A percentile compares a stretch with the other conserved stretches of the same genome.
Evolutionary conservation across 495 filamentous ascomycete genomes (phyloP).

Genomic region (Gamarada debralockiae): DNA sequence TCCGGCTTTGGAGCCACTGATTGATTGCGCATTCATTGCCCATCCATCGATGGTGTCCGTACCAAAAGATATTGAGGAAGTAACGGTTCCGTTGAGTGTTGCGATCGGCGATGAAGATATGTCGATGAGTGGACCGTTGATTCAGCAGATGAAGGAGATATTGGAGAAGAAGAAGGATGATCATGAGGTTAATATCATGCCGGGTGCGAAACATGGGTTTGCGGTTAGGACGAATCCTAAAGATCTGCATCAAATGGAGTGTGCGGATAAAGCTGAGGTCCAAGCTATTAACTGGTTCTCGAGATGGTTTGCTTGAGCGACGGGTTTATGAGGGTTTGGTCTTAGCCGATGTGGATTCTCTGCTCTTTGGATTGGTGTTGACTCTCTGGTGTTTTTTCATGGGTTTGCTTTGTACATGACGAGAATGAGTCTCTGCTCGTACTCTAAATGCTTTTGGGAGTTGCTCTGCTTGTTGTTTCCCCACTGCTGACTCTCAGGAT

Average conservation of each 20-base stretch:
- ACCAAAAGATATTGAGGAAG: slow-evolving; percentile 49
- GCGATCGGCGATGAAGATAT: slow-evolving; percentile 52
- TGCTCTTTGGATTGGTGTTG: no score
- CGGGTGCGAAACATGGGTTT: slow-evolving; percentile 60
- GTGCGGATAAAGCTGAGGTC: slow-evolving; percentile 41
- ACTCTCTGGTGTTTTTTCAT: no score
- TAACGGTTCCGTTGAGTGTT: slow-evolving; percentile 49
- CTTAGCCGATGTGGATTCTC: background rate
- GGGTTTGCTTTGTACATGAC: no score
- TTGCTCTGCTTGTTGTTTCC: no score
- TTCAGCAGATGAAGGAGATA: slow-evolving; percentile 39
- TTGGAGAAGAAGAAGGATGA: slow-evolving; percentile 39
- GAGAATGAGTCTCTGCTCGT: no score
- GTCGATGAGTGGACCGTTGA: slow-evolving; percentile 32
- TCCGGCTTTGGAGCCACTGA: slow-evolving; percentile 28
- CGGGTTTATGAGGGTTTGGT: background rate
- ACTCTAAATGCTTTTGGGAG: no score
- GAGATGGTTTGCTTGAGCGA: slow-evolving; percentile 13
- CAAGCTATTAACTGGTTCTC: slow-evolving; percentile 53
- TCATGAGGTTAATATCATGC: slow-evolving; percentile 48
- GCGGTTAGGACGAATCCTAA: slow-evolving; percentile 46
- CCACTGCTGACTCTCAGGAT: no score
- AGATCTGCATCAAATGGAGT: slow-evolving; percentile 38
- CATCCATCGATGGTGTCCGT: slow-evolving; percentile 50
- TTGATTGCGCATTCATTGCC: slow-evolving; percentile 51